Conservation (phyloP, 1,284 basidiomycete species). For the Schizophyllum commune region DNA sequence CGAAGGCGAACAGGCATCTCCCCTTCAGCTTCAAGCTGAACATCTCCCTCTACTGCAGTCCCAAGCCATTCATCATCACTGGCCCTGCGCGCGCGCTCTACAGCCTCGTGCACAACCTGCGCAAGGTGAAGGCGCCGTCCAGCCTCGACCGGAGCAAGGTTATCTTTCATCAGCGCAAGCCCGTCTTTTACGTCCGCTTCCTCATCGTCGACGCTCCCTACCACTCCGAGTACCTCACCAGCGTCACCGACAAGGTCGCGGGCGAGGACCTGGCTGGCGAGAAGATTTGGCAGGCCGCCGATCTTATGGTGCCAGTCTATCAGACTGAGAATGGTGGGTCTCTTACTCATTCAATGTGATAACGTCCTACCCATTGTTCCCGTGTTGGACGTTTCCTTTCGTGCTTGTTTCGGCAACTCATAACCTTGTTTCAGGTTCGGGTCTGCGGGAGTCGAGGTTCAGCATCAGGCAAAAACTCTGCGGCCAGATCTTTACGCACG, state of each 20-base stretch:
- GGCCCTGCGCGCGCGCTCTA: conserved; percentile 90
- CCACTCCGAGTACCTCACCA: conserved; percentile 84
- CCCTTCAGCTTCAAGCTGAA: conserved; percentile 30
- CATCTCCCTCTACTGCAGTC: conserved; percentile 89
- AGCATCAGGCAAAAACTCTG: conserved; percentile 80
- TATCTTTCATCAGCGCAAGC: conserved; percentile 77
- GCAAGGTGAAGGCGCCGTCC: conserved; percentile 82
- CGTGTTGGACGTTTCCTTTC: too few species aligned
- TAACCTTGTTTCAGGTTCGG: conserved; percentile 51
- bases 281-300: conserved; percentile 74
- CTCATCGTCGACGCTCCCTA: conserved; percentile 92
- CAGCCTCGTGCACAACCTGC: conserved; percentile 85
- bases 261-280: conserved; percentile 69
- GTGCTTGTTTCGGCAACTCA: background rate
- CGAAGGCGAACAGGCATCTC: conserved; percentile 85
- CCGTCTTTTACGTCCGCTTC: conserved; percentile 90
- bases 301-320: conserved; percentile 81
- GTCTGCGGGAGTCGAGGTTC: conserved; percentile 58
- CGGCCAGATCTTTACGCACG: conserved; percentile 89
- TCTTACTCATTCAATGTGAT: conserved; percentile 9
- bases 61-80: conserved; percentile 88
- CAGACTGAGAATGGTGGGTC: conserved; percentile 85
- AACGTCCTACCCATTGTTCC: conserved; percentile 6
- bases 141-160: conserved; percentile 85
- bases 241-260: conserved; percentile 70